phyloP scores from a whole-genome alignment of 1,284 basidiomycete species.

The Tilletia walkeri region DNA sequence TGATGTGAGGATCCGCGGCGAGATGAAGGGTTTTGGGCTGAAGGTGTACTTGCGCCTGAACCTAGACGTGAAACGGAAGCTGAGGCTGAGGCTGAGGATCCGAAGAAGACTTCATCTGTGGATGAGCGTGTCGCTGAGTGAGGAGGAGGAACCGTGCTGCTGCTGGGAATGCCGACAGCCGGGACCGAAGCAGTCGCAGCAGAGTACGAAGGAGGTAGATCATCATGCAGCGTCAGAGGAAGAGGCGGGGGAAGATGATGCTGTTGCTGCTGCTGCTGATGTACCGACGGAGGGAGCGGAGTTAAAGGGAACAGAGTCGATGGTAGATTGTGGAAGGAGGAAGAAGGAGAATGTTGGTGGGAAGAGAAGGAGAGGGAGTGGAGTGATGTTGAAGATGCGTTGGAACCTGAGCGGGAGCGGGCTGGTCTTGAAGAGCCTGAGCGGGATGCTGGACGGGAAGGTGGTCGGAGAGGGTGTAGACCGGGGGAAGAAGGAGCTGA shows the following conservation, averaged over 20 bases:
- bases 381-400: no score
- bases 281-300: neutral
- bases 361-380: no score
- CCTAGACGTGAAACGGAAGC: no score
- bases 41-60: no score
- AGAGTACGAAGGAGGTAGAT: neutral
- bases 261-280: no score
- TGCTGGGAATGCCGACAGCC: neutral
- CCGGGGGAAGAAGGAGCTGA: slow-evolving; percentile 19
- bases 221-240: neutral
- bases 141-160: neutral
- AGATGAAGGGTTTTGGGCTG: no score
- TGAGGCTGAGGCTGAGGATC: neutral
- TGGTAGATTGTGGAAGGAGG: no score
- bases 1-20: no score
- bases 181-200: neutral
- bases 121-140: neutral
- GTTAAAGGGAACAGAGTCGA: neutral
- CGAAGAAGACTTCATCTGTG: neutral
- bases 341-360: no score
- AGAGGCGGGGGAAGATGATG: neutral
- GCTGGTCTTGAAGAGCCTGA: neutral
- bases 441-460: neutral
- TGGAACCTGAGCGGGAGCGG: no score
- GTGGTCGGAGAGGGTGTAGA: slow-evolving; percentile 23